Percentiles rank a stretch among this genome's conserved stretches.
These are phyloP conservation scores for Cyclotella atomus DNA, from an alignment of 108 stramenopile genomes.

Conservation along the genomic window DNA sequence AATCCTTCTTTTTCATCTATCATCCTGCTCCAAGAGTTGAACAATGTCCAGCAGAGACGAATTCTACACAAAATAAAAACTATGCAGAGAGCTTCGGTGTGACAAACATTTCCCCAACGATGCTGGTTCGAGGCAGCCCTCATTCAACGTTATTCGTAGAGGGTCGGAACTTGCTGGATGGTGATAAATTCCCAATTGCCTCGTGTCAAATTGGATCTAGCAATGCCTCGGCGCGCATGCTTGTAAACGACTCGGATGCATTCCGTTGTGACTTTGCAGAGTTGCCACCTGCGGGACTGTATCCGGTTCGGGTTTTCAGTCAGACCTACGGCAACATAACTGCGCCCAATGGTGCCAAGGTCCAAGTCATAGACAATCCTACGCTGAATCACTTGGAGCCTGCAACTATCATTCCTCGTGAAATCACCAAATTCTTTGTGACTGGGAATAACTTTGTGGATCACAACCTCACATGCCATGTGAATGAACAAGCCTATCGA, in stretches of 20 bases:
- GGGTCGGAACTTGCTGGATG: not conserved
- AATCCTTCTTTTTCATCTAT: conserved; percentile 25
- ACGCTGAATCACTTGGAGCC: conserved; percentile 13
- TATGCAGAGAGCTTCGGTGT: not conserved
- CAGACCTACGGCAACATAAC: conserved; percentile 1
- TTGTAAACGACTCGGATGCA: not conserved
- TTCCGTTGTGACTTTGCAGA: conserved; percentile 2
- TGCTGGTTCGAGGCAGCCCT: not conserved
- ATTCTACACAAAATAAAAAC: not conserved
- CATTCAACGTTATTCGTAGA: conserved; percentile 1
- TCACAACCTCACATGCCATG: conserved; percentile 11
- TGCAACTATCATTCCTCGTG: conserved; percentile 2
- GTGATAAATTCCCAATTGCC: not conserved
- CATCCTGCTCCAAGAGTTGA: not conserved
- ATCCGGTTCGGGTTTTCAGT: not conserved
- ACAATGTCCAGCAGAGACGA: not conserved
- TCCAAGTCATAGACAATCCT: conserved; percentile 17
- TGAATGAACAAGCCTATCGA: not conserved
- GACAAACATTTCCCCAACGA: not conserved
- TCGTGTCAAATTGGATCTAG: conserved; percentile 10
- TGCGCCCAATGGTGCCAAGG: not conserved
- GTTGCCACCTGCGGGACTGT: not conserved
- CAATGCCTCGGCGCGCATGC: not conserved
- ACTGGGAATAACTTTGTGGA: conserved; percentile 25
- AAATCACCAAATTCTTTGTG: conserved; percentile 3